phyloP scores from a whole-genome alignment of 169 alveolate genomes.

The Eimeria brunetti region DNA sequence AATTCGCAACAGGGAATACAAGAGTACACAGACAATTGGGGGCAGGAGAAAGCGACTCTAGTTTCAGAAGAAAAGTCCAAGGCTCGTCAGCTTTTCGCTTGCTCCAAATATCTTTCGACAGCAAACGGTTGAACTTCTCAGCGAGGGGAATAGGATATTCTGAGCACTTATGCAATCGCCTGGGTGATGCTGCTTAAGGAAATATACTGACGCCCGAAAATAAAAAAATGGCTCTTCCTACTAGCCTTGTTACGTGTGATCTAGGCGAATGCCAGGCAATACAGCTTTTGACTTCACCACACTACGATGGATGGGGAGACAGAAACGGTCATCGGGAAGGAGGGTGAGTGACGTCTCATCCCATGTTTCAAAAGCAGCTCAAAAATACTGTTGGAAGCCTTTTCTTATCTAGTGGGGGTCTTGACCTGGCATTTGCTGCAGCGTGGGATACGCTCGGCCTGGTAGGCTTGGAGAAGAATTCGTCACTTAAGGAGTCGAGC shows the following conservation, averaged over 20 bases:
- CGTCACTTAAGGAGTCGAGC: not conserved
- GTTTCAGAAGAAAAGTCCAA: not conserved
- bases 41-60: too few species aligned
- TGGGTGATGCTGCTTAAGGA: not conserved
- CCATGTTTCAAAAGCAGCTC: not conserved
- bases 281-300: not conserved
- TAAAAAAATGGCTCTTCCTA: not conserved
- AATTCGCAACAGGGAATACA: not conserved
- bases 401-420: not conserved
- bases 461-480: not conserved
- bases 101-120: not conserved
- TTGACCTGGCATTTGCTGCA: conserved; percentile 9
- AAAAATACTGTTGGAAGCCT: not conserved
- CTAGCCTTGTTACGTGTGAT: not conserved
- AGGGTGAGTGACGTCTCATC: conserved; percentile 7
- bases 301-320: not conserved
- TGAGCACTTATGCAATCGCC: not conserved
- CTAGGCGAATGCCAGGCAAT: not conserved
- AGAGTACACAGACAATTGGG: not conserved
- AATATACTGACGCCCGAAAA: not conserved
- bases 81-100: not conserved
- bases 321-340: not conserved
- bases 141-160: not conserved
- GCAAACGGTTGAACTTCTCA: not conserved
- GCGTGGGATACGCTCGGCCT: not conserved